Evolutionary conservation across 495 filamentous ascomycete species (phyloP).

Genomic region (Ascodesmis nigricans): DNA sequence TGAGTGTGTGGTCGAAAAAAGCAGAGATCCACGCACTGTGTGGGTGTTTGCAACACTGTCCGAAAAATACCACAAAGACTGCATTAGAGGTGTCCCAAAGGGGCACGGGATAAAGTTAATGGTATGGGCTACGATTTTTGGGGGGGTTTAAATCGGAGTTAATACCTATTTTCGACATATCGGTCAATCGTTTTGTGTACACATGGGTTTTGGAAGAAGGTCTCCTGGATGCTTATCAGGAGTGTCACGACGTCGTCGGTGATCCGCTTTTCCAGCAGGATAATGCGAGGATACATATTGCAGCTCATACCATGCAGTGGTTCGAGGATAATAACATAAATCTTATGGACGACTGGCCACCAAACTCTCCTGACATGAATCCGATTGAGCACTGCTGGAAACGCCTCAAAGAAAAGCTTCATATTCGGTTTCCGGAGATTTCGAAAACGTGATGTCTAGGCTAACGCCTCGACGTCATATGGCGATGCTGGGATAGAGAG

Average conservation of each 20-base stretch:
- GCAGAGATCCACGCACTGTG: neutral
- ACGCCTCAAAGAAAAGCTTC: neutral
- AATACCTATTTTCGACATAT: neutral
- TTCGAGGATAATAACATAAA: slow-evolving; percentile 1
- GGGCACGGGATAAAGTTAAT: slow-evolving; percentile 4
- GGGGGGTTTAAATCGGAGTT: slow-evolving; percentile 1
- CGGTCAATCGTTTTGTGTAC: slow-evolving; percentile 3
- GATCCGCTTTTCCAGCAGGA: slow-evolving; percentile 8
- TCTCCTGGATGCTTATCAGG: neutral
- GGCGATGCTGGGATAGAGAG: too few species aligned
- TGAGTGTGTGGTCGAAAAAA: slow-evolving; percentile 8
- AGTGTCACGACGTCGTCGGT: neutral
- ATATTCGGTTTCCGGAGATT: neutral
- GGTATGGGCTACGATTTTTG: slow-evolving; percentile 6
- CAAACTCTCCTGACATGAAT: slow-evolving; percentile 12
- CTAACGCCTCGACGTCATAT: too few species aligned
- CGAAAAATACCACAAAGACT: slow-evolving; percentile 4
- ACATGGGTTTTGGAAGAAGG: neutral
- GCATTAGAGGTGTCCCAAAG: slow-evolving; percentile 3
- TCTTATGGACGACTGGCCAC: too few species aligned
- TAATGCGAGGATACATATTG: slow-evolving; percentile 6
- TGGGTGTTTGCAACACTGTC: slow-evolving; percentile 5
- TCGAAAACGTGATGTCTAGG: too few species aligned
- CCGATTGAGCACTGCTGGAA: slow-evolving; percentile 9
- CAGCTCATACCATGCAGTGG: slow-evolving; percentile 1